Conservation (phyloP, 2,329 filamentous ascomycete genomes). For the Exophiala xenobiotica region DNA sequence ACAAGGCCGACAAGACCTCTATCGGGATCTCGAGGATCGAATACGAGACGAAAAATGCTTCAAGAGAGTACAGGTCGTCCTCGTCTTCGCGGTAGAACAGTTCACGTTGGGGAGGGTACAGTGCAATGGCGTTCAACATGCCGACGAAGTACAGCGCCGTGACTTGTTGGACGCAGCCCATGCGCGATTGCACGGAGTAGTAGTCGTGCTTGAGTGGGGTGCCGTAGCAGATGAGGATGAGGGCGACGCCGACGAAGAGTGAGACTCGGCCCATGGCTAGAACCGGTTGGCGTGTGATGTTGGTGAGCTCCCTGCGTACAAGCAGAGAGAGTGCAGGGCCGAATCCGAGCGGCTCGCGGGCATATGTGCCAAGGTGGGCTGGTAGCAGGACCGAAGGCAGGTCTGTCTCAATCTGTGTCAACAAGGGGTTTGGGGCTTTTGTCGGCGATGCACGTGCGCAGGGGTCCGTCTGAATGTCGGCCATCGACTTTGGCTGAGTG, state of each 20-base stretch:
- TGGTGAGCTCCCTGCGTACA: conserved; percentile 65
- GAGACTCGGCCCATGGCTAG: conserved; percentile 58
- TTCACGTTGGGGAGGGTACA: conserved; percentile 69
- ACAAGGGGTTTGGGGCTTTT: neutral
- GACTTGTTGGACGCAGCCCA: conserved; percentile 72
- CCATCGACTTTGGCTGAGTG: neutral
- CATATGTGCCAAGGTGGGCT: neutral
- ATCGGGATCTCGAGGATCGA: conserved; percentile 70
- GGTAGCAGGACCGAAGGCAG: neutral
- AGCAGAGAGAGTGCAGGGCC: conserved; percentile 54
- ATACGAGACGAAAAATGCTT: conserved; percentile 70
- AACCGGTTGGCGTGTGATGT: conserved; percentile 63
- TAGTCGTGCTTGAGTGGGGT: conserved; percentile 69
- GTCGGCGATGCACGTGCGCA: neutral
- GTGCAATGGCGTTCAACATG: conserved; percentile 75
- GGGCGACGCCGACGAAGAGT: conserved; percentile 63
- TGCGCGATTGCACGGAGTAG: conserved; percentile 67
- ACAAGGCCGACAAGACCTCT: conserved; percentile 62
- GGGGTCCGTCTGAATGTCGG: neutral
- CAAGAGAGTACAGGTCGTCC: conserved; percentile 68
- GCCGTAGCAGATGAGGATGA: conserved; percentile 67
- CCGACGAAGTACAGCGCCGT: conserved; percentile 68
- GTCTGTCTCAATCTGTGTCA: neutral
- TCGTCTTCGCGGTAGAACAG: conserved; percentile 76
- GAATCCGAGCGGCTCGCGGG: neutral